Base-by-base conservation (phyloP, 140 eudicot genomes). In the Stevia rebaudiana region DNA sequence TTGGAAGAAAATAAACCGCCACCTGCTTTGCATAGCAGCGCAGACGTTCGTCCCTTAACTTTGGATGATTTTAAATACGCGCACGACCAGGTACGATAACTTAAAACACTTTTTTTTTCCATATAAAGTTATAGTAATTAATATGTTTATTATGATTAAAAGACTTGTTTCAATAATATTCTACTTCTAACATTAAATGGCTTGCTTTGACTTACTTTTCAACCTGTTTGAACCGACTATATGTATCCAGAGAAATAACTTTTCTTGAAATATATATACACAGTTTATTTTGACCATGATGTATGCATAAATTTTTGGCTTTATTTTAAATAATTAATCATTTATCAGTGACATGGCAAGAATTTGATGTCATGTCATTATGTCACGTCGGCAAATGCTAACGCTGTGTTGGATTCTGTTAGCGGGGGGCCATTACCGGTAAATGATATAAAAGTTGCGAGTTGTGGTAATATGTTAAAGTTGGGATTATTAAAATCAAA, bases 61-160 rank as follows among this genome's bases (percentile, higher is more conserved):
- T 81, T 77, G 76, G 90, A 77, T 11, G 97, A 89, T 72, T 85
- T 89, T 51, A 85, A 83, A 54, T 79, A 60, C 74, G 97, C 97
- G 9, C 97, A 89, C 43, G 95, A 89, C n/a, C 97, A 89, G 95
- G 97, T 89, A 81, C 23, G 12, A 6, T 4, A 54, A 30, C 61
- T 15, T 5, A 7, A n/a, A n/a, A 0, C 37, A 12, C 39, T 13
- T 13, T 6, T 21, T 54, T 25, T 13, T 2, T 21, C 24, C 12
- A 17, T 53, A 3, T 9, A 12, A 3, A 6, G 23, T 22, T 52
- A 52, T 11, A 52, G 2, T 52, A 52, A n/a, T n/a, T 31, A 25
- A 54, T 2, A 40, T 35, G 3, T 9, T 28, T 13, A 6, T 54
- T 54, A 25, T 54, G 37, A 54, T 25, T 28, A 12, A 0, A 23